Evolutionary conservation across 139 green algal species (phyloP), one percentile per base, ranked within the genome.

Genomic region (Closterium sp.): DNA sequence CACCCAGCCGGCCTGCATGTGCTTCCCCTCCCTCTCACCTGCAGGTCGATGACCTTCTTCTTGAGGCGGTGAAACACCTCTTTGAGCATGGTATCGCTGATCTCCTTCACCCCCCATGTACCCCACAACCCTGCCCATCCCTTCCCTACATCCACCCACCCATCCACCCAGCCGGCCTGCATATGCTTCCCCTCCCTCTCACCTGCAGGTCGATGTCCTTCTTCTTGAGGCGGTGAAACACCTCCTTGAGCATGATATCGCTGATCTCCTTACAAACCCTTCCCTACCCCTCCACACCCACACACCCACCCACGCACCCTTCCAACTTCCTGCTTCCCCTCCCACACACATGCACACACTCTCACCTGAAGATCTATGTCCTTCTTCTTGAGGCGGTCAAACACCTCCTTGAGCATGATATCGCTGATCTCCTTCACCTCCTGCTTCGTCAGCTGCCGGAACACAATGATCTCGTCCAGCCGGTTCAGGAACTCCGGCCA

Each of bases 381-480:
- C 97, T 99, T 99, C 95, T 98, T 97, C 90, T 98, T 96, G 0
- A 97, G 96, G 88, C 98, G 96, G 91, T 96, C 96, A 95, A 99
- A 99, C 70, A 99, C 98, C 90, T 98, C 97, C 62, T 96, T 96
- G 50, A 99, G 96, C 98, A 99, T 99, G 95, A 99, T 99, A 92
- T 98, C 97, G 21, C 97, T 97, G 95, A 99, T 99, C 97, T 99
- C 95, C 95, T 99, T 99, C 79, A 99, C 98, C 96, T 99, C 98
- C 89, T 95, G 95, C 97, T 99, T 99, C 92, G 97, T 99, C 17
- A 99, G 96, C 97, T 99, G 98, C 62, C 98, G 94, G 98, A 99
- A 99, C 28, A 99, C 98, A 91, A 99, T 99, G 96, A 99, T 99
- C 97, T 99, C 98, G 95, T 99, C 98, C 94, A 99, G 97, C 34